Conservation (phyloP, 495 filamentous ascomycete genomes). For the Jackrogersella minutella region DNA sequence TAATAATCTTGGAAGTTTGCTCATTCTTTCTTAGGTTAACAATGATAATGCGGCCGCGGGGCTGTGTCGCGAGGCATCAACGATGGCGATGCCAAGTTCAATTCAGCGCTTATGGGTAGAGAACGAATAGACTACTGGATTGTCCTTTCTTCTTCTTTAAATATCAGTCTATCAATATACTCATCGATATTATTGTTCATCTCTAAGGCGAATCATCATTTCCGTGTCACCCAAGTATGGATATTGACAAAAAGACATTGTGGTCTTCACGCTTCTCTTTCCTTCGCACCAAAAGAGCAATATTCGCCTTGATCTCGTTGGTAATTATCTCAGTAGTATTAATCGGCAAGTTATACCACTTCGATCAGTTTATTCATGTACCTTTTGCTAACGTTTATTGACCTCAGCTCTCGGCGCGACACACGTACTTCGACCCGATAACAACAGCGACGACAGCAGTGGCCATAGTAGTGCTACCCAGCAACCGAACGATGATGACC, state of each 20-base stretch:
- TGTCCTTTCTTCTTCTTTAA: neutral
- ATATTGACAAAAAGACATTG: constrained; percentile 14
- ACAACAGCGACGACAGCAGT: neutral
- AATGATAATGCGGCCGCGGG: constrained; percentile 4
- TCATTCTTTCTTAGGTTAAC: neutral
- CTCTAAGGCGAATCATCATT: neutral
- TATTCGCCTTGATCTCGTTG: constrained; percentile 25
- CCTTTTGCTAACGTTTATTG: constrained; percentile 7
- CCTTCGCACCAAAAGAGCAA: constrained; percentile 37
- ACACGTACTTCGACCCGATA: constrained; percentile 16
- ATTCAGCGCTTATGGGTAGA: neutral
- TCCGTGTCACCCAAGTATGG: constrained; percentile 9
- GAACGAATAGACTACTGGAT: neutral
- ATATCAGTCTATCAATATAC: neutral
- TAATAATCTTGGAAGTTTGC: neutral
- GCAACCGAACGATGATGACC: neutral
- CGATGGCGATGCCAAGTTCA: neutral
- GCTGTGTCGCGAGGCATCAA: constrained; percentile 8
- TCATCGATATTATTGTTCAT: neutral
- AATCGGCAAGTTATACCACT: constrained; percentile 26
- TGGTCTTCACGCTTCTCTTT: constrained; percentile 32
- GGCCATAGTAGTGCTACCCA: neutral
- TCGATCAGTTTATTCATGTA: neutral
- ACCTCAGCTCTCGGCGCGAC: constrained; percentile 39
- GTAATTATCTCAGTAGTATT: constrained; percentile 32